A percentile compares a stretch with the other conserved stretches of the same genome.
phyloP scores from a whole-genome alignment of 306 rosid genomes.

The Vicia faba region DNA sequence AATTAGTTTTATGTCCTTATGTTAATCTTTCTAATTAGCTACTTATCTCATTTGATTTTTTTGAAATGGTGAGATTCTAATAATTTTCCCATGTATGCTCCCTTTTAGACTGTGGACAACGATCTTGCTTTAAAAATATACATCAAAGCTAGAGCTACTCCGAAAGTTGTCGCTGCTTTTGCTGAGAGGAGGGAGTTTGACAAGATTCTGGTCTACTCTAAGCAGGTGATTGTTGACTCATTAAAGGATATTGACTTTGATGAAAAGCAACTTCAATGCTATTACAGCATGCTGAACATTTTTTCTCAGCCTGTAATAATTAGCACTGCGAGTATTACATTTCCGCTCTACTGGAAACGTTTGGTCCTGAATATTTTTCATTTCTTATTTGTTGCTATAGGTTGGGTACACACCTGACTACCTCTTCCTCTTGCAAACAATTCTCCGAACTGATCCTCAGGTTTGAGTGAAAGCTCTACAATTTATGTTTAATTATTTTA shows the following conservation, averaged over 20 bases:
- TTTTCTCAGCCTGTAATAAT: slow-evolving; percentile 19
- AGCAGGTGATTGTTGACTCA: slow-evolving; percentile 67
- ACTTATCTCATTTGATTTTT: slow-evolving; percentile 4
- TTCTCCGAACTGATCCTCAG: slow-evolving; percentile 98
- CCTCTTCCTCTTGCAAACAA: slow-evolving; percentile 94
- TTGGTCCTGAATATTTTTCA: slow-evolving; percentile 36
- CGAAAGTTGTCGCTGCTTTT: slow-evolving; percentile 98
- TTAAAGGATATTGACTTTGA: slow-evolving; percentile 26
- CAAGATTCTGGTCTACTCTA: slow-evolving; percentile 90
- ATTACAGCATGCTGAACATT: not conserved
- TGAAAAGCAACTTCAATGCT: slow-evolving; percentile 27
- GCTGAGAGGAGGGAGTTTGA: slow-evolving; percentile 99
- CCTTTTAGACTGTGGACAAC: slow-evolving; percentile 84
- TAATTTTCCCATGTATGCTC: slow-evolving; percentile 35
- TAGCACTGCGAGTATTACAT: slow-evolving; percentile 9
- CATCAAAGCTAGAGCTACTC: slow-evolving; percentile 98
- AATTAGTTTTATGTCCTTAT: slow-evolving; percentile 9
- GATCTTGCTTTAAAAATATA: slow-evolving; percentile 94
- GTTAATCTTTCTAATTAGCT: slow-evolving; percentile 19
- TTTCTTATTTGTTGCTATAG: slow-evolving; percentile 53
- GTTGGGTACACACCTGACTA: slow-evolving; percentile 99
- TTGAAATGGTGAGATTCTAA: slow-evolving; percentile 29
- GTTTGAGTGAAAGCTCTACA: slow-evolving; percentile 44
- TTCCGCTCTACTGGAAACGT: slow-evolving; percentile 29
- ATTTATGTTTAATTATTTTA: slow-evolving; percentile 27